These are phyloP conservation scores for Epichloe brachyelytri DNA, from an alignment of 2,329 filamentous ascomycete species.

Conservation along the genomic window DNA sequence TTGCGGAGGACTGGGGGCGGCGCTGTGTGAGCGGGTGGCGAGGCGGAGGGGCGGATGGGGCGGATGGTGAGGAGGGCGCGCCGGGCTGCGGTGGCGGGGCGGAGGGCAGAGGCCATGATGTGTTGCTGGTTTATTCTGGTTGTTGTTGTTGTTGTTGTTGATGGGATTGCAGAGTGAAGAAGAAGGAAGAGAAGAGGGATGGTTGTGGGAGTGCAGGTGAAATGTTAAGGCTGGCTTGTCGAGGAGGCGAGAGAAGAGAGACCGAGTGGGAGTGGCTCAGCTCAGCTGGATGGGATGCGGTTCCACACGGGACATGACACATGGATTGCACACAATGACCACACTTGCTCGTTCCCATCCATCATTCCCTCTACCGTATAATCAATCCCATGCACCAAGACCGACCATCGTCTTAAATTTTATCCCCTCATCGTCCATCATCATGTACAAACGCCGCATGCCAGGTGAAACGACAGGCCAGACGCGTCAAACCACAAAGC, in stretches of 20 bases:
- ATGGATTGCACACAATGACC: no score
- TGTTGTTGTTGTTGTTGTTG: no score
- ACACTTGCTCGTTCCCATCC: not conserved
- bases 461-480: no score
- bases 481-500: no score
- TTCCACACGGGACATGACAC: no score
- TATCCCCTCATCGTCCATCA: not conserved
- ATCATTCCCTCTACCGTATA: not conserved
- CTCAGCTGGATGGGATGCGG: no score
- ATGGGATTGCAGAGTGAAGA: not conserved
- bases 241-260: no score
- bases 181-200: not conserved
- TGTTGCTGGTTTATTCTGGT: not conserved
- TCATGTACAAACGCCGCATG: not conserved
- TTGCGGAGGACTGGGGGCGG: not conserved
- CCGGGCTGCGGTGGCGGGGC: slow-evolving; percentile 7
- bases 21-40: not conserved
- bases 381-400: not conserved
- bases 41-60: not conserved
- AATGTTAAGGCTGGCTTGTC: not conserved
- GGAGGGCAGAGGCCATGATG: slow-evolving; percentile 9
- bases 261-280: no score
- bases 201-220: not conserved
- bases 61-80: not conserved
- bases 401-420: not conserved